phyloP scores from a whole-genome alignment of 2,329 filamentous ascomycete genomes.

The Sporothrix brasiliensis region DNA sequence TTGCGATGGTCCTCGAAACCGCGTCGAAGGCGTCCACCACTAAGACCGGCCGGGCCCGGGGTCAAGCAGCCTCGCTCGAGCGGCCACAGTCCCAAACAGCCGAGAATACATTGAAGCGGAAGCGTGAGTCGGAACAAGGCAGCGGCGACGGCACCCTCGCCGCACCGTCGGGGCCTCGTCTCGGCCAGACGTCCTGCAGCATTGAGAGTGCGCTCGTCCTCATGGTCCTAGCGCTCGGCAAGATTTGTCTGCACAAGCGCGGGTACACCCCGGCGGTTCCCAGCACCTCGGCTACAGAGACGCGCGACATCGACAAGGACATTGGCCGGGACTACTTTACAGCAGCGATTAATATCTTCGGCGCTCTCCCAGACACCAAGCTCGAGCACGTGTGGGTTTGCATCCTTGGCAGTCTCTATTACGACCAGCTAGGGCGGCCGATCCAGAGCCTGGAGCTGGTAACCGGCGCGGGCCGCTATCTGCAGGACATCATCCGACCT shows the following conservation, averaged over 20 bases:
- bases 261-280: not conserved
- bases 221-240: not conserved
- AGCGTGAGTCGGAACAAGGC: not conserved
- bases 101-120: not conserved
- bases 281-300: not conserved
- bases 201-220: conserved; percentile 4
- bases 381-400: conserved; percentile 5
- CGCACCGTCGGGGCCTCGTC: not conserved
- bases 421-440: conserved; percentile 6
- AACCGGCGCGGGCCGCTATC: not conserved
- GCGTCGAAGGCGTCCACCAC: not conserved
- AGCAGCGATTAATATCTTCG: not conserved
- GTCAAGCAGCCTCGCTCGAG: not conserved
- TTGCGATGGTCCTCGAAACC: not conserved
- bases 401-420: not conserved
- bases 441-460: conserved; percentile 1
- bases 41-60: not conserved
- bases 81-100: not conserved
- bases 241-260: not conserved
- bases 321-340: not conserved
- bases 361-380: not conserved
- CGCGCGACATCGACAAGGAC: not conserved
- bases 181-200: not conserved
- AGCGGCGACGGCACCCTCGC: not conserved
- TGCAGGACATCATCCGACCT: not conserved